Base-by-base conservation (phyloP, 805 yeast species). In the Lipomyces spencermartinsiae region DNA sequence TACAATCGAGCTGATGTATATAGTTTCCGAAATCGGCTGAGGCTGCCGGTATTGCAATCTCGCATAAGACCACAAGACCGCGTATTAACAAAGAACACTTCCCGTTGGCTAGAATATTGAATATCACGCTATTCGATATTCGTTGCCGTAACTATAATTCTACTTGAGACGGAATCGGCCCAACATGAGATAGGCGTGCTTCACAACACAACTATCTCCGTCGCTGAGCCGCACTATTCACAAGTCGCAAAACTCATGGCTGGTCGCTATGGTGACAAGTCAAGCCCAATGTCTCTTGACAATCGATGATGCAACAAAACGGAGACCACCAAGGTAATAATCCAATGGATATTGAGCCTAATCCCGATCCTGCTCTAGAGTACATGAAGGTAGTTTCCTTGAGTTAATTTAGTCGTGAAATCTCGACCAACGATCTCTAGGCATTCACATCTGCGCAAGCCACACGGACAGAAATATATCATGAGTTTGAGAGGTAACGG, bases 401-500 rank as follows among this genome's bases (percentile, higher is more conserved):
- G 34, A n/a, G 29, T 34, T 34, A 16, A 49, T 5, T 29, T 43
- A 7, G 22, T 35, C 14, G 33, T 19, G 37, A 58, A 25, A 8
- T 14, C 9, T 16, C 16, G 33, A 25, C 37, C 22, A 16, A 14
- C n/a, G 10, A 43, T 19, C 22, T n/a, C 22, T 25, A 69, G 71
- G 59, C 66, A 16, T 62, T 64, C 49, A 62, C 63, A 10, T 19
- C 68, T 2, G 72, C 72, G 37, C 72, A 69, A 43, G 68, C 69
- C 10, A 69, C 72, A 7, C 58, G 72, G 53, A 69, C 72, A n/a
- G 72, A 70, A 34, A 58, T 69, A 19, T 67, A 67, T 58, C 72
- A 69, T 35, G 72, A 69, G 60, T 69, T 69, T 64, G 72, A 69
- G 29, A 61, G 64, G 71, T 65, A 33, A 2, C 6, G 22, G n/a